Conservation (phyloP, 441 rosid species). For the Eruca vesicaria region DNA sequence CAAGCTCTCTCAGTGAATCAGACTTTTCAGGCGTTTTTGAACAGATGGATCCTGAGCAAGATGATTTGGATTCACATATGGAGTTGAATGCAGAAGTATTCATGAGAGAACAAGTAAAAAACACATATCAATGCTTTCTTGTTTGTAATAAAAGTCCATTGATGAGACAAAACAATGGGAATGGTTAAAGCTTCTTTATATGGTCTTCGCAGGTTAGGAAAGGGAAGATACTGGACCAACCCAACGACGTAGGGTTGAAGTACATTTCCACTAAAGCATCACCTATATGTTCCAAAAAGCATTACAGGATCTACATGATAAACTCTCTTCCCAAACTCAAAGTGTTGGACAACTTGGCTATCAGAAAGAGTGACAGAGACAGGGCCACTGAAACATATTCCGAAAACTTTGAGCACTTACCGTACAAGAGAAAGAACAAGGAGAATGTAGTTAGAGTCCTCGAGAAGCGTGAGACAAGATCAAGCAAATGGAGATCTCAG, state of each 20-base stretch:
- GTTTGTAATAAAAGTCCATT: neutral
- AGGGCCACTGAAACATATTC: constrained; percentile 56
- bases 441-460: constrained; percentile 71
- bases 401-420: constrained; percentile 69
- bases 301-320: constrained; percentile 84
- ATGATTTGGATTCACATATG: constrained; percentile 39
- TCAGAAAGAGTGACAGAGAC: constrained; percentile 71
- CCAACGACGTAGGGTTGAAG: constrained; percentile 53
- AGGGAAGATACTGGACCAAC: constrained; percentile 32
- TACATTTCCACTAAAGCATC: constrained; percentile 67
- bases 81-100: constrained; percentile 42
- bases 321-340: constrained; percentile 72
- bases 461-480: constrained; percentile 72
- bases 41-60: constrained; percentile 41
- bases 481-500: constrained; percentile 51
- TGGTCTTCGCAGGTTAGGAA: constrained; percentile 47
- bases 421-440: constrained; percentile 66
- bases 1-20: constrained; percentile 31
- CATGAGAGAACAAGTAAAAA: constrained; percentile 58
- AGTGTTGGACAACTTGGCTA: constrained; percentile 70
- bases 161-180: neutral
- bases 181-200: constrained; percentile 10
- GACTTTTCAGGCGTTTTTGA: constrained; percentile 29
- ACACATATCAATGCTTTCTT: neutral
- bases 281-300: constrained; percentile 85